These are phyloP conservation scores for Phytopythium cucurbitacearum DNA, from an alignment of 352 stramenopile species.

Conservation along the genomic window DNA sequence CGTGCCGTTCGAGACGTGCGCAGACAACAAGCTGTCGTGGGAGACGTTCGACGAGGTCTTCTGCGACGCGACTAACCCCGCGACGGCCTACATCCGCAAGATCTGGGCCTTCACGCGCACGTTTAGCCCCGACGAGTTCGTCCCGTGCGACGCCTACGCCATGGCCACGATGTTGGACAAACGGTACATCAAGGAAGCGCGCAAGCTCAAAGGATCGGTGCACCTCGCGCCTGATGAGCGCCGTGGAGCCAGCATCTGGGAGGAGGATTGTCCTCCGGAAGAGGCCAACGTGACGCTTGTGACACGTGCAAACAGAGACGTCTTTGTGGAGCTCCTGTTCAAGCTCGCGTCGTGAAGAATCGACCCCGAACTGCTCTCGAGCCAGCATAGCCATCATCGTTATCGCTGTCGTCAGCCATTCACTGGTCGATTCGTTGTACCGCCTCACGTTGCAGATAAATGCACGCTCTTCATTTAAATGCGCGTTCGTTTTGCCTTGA, in stretches of 20 bases:
- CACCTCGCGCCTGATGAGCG: constrained; percentile 50
- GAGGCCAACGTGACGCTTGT: constrained; percentile 64
- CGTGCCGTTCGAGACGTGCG: constrained; percentile 66
- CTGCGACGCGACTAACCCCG: constrained; percentile 26
- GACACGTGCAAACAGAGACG: constrained; percentile 47
- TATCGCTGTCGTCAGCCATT: too few species aligned
- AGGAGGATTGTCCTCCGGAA: constrained; percentile 19
- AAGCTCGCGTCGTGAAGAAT: constrained; percentile 23
- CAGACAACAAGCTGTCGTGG: constrained; percentile 57
- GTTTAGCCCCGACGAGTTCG: constrained; percentile 45
- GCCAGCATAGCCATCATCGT: too few species aligned
- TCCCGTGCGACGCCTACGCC: constrained; percentile 73
- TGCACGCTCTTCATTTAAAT: too few species aligned
- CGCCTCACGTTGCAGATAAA: too few species aligned
- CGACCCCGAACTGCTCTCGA: neutral
- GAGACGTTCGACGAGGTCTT: constrained; percentile 65
- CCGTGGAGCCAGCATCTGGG: constrained; percentile 52
- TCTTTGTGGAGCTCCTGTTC: constrained; percentile 61
- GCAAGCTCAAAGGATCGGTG: constrained; percentile 40
- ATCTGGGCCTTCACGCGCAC: constrained; percentile 60
- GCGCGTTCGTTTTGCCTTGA: too few species aligned
- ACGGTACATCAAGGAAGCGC: constrained; percentile 44
- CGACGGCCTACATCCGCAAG: constrained; percentile 45
- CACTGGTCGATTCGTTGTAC: too few species aligned
- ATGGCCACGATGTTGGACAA: constrained; percentile 56